Percentiles rank a stretch among this genome's conserved stretches.
Conservation (phyloP, 768 basidiomycete species). For the Inosperma sp. region DNA sequence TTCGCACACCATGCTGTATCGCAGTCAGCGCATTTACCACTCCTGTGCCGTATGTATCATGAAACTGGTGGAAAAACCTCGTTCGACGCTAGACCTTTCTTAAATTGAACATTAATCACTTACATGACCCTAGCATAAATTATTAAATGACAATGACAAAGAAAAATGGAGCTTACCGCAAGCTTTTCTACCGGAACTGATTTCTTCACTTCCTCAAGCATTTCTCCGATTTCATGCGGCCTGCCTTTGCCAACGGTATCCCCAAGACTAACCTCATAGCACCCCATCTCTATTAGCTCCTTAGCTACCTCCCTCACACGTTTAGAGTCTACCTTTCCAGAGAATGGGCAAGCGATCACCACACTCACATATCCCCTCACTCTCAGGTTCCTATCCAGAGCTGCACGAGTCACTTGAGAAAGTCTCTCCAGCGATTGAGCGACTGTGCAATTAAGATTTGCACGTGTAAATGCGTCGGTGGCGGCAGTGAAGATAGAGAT, state of each 20-base stretch:
- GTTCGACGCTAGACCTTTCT: not conserved
- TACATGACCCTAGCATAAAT: conserved; percentile 48
- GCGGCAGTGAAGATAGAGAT: conserved; percentile 88
- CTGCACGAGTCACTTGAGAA: conserved; percentile 55
- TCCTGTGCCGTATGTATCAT: conserved; percentile 86
- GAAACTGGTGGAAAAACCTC: conserved; percentile 50
- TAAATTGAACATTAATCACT: conserved; percentile 14
- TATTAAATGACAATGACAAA: conserved; percentile 2
- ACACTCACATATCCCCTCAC: conserved; percentile 87
- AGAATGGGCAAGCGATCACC: conserved; percentile 79
- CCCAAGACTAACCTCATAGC: conserved; percentile 88
- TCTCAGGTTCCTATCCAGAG: conserved; percentile 55
- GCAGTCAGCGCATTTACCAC: conserved; percentile 73
- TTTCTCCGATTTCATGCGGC: conserved; percentile 57
- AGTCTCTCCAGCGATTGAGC: conserved; percentile 65
- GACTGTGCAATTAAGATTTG: conserved; percentile 78
- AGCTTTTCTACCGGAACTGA: conserved; percentile 57
- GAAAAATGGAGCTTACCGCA: conserved; percentile 45
- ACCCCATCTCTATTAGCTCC: conserved; percentile 81
- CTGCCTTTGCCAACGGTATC: conserved; percentile 90
- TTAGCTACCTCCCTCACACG: conserved; percentile 66
- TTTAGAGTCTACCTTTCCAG: conserved; percentile 65
- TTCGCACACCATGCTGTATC: conserved; percentile 68
- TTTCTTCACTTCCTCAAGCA: conserved; percentile 69
- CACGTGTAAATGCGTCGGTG: conserved; percentile 78